Evolutionary conservation across 805 yeast genomes (phyloP), one percentile per base, ranked within the genome.

Genomic region (Osmozyma mogii): DNA sequence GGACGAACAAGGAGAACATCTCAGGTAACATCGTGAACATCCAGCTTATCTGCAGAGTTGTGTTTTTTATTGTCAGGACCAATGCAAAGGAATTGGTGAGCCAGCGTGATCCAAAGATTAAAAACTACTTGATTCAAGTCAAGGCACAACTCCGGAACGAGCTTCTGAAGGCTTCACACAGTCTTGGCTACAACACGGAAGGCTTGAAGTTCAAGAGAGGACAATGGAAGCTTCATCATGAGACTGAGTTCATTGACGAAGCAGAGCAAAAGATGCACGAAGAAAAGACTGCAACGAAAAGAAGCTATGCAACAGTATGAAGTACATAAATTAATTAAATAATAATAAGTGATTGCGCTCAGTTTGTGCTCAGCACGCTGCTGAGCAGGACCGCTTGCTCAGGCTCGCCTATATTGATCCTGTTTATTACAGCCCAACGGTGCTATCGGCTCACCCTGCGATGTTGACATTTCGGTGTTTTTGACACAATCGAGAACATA

Each of bases 151-250:
- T 92, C 32, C 68, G 95, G 38, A 43, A 32, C 1, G 72, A 74
- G 31, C 60, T 92, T 30, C 56, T 58, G 27, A 44, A 50, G 3
- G 73, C 74, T 13, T 61, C 70, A 10, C 62, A 68, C 26, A 78
- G 72, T 35, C 64, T 92, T 26, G 97, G 96, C 7, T 78, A 70
- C 61, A 92, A 92, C 47, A 64, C 84, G 12, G 88, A 83, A 37
- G 96, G 95, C 4, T 62, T 92, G 52, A 73, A 70, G 43, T 82
- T 74, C 44, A 55, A 83, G 36, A 78, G 75, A 49, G 72, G 68
- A 25, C 85, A 81, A 53, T 88, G 96, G 95, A 73, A 75, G 35
- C 55, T 78, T 48, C 68, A 65, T 24, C 97, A 89, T 50, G 76
- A 70, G 42, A 65, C 71, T 19, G 85, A 80, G 49, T 87, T 76